phyloP scores from a whole-genome alignment of 2,329 filamentous ascomycete genomes.

The Ophiostoma ips region DNA sequence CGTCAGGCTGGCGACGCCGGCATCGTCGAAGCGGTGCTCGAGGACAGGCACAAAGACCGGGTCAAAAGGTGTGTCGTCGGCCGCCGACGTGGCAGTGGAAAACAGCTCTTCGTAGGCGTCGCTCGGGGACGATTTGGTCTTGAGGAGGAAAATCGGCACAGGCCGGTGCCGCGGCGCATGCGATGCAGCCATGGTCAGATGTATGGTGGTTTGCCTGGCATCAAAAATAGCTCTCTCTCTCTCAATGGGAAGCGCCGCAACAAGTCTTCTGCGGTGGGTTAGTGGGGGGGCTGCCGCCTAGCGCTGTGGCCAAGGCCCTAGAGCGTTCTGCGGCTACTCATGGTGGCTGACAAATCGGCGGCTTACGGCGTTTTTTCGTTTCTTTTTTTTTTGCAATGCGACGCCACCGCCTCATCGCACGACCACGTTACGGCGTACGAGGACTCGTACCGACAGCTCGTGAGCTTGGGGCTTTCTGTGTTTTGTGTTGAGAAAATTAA shows the following conservation, averaged over 20 bases:
- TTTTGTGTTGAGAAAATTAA: no score
- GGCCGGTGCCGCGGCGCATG: neutral
- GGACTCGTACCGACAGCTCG: no score
- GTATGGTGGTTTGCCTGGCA: neutral
- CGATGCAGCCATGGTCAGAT: constrained; percentile 6
- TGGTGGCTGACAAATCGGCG: constrained; percentile 5
- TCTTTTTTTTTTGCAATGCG: no score
- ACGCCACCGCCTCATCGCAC: no score
- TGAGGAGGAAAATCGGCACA: constrained; percentile 55
- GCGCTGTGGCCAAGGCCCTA: no score
- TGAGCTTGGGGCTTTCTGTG: no score
- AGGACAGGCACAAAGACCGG: constrained; percentile 66
- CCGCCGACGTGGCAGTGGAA: constrained; percentile 10
- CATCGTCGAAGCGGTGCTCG: constrained; percentile 51
- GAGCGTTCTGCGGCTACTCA: neutral
- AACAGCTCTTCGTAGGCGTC: constrained; percentile 64
- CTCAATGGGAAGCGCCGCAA: no score
- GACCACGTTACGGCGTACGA: no score
- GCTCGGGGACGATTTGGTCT: constrained; percentile 57
- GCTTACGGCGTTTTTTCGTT: no score
- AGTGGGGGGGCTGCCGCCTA: neutral
- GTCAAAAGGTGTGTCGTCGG: constrained; percentile 31
- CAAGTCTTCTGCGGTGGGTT: no score
- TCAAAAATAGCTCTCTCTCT: no score
- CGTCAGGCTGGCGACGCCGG: constrained; percentile 40